Evolutionary conservation across 2,329 filamentous ascomycete genomes (phyloP).

Genomic region (Diatrype stigma): DNA sequence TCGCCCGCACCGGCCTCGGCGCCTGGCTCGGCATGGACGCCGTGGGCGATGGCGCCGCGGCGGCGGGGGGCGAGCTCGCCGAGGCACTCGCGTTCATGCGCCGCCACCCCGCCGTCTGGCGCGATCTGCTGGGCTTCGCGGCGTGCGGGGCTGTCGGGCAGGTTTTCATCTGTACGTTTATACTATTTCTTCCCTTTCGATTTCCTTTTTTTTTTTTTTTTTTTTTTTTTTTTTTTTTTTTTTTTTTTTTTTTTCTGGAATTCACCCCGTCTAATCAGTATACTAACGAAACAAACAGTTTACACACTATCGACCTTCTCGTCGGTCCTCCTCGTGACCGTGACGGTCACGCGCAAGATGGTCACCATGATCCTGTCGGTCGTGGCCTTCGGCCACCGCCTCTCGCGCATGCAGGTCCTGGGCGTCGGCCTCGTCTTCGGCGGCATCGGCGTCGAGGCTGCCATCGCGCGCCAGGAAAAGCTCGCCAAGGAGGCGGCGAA

Average conservation of each 20-base stretch:
- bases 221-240: no score
- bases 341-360: slow-evolving; percentile 98
- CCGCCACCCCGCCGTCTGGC: slow-evolving; percentile 75
- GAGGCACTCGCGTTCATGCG: slow-evolving; percentile 79
- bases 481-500: slow-evolving; percentile 68
- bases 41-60: slow-evolving; percentile 57
- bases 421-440: slow-evolving; percentile 92
- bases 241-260: no score
- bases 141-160: slow-evolving; percentile 89
- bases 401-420: slow-evolving; percentile 87
- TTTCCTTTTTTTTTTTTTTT: not conserved
- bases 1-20: slow-evolving; percentile 64
- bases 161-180: slow-evolving; percentile 78
- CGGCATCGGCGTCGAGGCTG: slow-evolving; percentile 86
- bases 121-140: slow-evolving; percentile 85
- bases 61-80: slow-evolving; percentile 74
- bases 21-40: slow-evolving; percentile 64
- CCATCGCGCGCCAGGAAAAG: slow-evolving; percentile 80
- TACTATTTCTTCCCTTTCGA: not conserved
- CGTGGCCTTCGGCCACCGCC: slow-evolving; percentile 84
- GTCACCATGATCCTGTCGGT: slow-evolving; percentile 97
- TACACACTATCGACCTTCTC: slow-evolving; percentile 92
- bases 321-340: slow-evolving; percentile 86
- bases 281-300: slow-evolving; percentile 52
- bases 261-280: no score